These are phyloP conservation scores for Abrus pulchellus DNA, from an alignment of 306 rosid genomes.

Conservation along the genomic window DNA sequence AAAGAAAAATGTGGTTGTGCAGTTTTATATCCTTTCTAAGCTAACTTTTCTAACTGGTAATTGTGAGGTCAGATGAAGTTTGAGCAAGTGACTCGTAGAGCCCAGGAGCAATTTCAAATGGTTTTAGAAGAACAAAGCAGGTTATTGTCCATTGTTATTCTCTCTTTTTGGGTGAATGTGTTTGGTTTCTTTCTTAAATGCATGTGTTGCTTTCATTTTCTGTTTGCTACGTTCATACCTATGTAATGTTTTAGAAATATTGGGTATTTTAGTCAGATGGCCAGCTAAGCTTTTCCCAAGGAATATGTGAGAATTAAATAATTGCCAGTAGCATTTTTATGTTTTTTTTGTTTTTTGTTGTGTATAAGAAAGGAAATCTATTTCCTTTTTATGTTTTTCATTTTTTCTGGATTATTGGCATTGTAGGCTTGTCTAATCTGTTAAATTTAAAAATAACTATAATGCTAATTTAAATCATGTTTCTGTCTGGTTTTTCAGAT, in stretches of 20 bases:
- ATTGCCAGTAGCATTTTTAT: background rate
- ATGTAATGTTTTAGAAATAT: conserved; percentile 12
- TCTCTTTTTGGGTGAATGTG: background rate
- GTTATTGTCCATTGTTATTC: conserved; percentile 48
- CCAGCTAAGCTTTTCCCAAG: background rate
- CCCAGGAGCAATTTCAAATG: conserved; percentile 97
- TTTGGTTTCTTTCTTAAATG: conserved; percentile 29
- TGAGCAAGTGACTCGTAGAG: conserved; percentile 94
- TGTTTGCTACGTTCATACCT: conserved; percentile 27
- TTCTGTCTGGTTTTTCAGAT: conserved; percentile 68
- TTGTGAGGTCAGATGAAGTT: conserved; percentile 74
- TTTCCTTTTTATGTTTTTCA: background rate
- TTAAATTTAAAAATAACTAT: background rate
- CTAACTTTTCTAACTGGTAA: conserved; percentile 37
- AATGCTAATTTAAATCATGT: conserved; percentile 23
- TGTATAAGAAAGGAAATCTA: background rate
- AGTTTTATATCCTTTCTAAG: conserved; percentile 6
- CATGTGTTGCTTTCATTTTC: conserved; percentile 10
- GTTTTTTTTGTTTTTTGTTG: background rate
- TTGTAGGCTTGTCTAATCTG: background rate
- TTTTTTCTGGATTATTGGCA: background rate
- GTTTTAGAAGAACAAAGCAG: conserved; percentile 95
- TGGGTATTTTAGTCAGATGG: conserved; percentile 35
- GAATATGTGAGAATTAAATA: background rate
- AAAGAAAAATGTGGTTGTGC: background rate